Conservation (phyloP, 2,329 filamentous ascomycete species). For the Penicillium sp. region DNA sequence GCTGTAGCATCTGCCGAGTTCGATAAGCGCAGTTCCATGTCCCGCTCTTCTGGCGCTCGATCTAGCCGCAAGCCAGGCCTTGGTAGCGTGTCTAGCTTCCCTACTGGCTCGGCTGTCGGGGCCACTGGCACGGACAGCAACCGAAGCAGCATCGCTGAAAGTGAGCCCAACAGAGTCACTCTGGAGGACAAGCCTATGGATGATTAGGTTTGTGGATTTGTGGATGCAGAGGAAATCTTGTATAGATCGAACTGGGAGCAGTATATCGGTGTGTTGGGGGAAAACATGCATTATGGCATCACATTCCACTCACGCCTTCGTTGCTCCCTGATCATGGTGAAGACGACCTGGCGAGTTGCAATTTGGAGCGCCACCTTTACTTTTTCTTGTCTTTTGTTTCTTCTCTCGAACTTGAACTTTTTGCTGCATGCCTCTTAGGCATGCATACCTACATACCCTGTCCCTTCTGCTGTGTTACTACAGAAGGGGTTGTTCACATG, state of each 20-base stretch:
- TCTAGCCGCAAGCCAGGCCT: constrained; percentile 52
- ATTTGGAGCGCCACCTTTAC: background rate
- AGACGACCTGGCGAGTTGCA: constrained; percentile 1
- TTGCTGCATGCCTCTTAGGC: constrained; percentile 1
- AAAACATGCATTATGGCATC: background rate
- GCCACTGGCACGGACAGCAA: constrained; percentile 32
- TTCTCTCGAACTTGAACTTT: background rate
- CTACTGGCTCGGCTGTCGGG: constrained; percentile 18
- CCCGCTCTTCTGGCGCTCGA: constrained; percentile 48
- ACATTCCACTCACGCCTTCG: background rate
- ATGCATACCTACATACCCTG: constrained; percentile 10
- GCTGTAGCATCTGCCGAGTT: constrained; percentile 33
- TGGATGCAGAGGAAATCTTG: background rate
- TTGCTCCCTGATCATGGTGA: background rate
- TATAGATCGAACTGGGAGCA: constrained; percentile 1
- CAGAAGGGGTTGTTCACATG: constrained; percentile 4
- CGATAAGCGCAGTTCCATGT: constrained; percentile 65
- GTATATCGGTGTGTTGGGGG: background rate
- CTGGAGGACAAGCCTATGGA: constrained; percentile 77
- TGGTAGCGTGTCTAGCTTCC: constrained; percentile 39
- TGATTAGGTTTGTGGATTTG: constrained; percentile 48
- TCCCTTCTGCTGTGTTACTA: background rate
- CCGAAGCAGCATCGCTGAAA: constrained; percentile 37
- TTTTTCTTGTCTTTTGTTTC: background rate
- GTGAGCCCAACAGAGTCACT: constrained; percentile 56